phyloP scores from a whole-genome alignment of 768 basidiomycete genomes.

The Mycena vitilis region DNA sequence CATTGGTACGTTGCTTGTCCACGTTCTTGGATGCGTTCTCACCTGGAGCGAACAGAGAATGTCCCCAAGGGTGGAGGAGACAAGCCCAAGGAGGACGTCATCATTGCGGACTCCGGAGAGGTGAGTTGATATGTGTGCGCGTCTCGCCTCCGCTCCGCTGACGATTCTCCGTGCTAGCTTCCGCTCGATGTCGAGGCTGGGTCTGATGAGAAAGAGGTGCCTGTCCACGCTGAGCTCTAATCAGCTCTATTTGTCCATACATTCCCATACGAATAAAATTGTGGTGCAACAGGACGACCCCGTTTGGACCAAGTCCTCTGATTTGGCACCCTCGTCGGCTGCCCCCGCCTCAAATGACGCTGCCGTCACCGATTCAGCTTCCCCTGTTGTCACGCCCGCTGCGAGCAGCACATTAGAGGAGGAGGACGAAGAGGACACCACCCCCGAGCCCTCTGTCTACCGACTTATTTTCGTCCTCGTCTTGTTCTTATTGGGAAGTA shows the following conservation, averaged over 20 bases:
- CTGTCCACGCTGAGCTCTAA: constrained; percentile 94
- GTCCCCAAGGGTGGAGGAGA: constrained; percentile 77
- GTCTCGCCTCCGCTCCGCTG: constrained; percentile 9
- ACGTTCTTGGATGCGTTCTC: constrained; percentile 5
- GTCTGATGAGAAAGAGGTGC: constrained; percentile 87
- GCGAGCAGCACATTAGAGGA: constrained; percentile 31
- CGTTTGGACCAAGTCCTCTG: constrained; percentile 24
- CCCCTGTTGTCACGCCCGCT: constrained; percentile 27
- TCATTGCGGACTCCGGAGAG: constrained; percentile 91
- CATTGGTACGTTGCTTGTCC: constrained; percentile 66
- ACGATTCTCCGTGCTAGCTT: constrained; percentile 52
- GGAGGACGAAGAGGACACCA: constrained; percentile 28
- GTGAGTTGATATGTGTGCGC: constrained; percentile 52
- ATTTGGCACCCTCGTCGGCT: constrained; percentile 13
- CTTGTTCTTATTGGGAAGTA: constrained; percentile 58
- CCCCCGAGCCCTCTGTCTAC: constrained; percentile 39
- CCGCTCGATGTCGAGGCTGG: constrained; percentile 65
- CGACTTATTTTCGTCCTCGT: constrained; percentile 50
- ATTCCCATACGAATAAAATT: constrained; percentile 65
- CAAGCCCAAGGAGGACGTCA: constrained; percentile 79
- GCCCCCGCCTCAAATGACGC: neutral
- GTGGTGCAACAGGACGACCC: constrained; percentile 57
- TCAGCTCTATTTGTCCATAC: constrained; percentile 51
- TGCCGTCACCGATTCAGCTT: neutral
- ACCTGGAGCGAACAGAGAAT: constrained; percentile 64